Evolutionary conservation across 352 stramenopile species (phyloP).

Genomic region (Phytophthora syringae): DNA sequence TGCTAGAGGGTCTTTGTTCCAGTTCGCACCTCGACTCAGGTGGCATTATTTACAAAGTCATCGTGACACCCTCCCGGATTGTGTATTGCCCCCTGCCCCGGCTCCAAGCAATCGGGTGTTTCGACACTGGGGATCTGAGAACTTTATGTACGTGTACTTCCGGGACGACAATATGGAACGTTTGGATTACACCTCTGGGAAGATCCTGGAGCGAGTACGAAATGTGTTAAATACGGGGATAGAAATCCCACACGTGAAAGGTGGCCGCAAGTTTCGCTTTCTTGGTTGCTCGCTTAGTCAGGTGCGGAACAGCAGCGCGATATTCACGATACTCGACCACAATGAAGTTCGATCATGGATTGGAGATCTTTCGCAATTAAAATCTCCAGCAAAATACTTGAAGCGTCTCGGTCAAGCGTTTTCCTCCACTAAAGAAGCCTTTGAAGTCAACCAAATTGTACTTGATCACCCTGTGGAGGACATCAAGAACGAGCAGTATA

Average conservation of each 20-base stretch:
- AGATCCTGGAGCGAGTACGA: constrained; percentile 47
- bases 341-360: constrained; percentile 59
- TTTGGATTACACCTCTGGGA: constrained; percentile 56
- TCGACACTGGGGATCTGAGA: constrained; percentile 63
- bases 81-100: constrained; percentile 61
- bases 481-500: constrained; percentile 48
- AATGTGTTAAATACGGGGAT: constrained; percentile 52
- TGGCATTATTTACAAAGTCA: constrained; percentile 59
- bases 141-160: constrained; percentile 89
- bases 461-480: constrained; percentile 56
- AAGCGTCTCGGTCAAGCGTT: constrained; percentile 83
- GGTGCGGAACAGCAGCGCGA: constrained; percentile 70
- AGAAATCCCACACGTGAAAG: constrained; percentile 36
- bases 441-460: constrained; percentile 47
- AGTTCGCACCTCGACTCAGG: constrained; percentile 26
- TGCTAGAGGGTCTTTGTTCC: constrained; percentile 32
- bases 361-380: constrained; percentile 61
- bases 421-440: constrained; percentile 66
- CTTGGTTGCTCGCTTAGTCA: constrained; percentile 80
- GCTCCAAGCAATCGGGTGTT: constrained; percentile 76
- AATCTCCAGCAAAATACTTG: constrained; percentile 70
- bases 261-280: constrained; percentile 52
- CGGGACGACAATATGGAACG: constrained; percentile 81
- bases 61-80: constrained; percentile 73
- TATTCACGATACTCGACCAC: constrained; percentile 74